Evolutionary conservation across 306 rosid genomes (phyloP).

Genomic region (Ammopiptanthus mongolicus): DNA sequence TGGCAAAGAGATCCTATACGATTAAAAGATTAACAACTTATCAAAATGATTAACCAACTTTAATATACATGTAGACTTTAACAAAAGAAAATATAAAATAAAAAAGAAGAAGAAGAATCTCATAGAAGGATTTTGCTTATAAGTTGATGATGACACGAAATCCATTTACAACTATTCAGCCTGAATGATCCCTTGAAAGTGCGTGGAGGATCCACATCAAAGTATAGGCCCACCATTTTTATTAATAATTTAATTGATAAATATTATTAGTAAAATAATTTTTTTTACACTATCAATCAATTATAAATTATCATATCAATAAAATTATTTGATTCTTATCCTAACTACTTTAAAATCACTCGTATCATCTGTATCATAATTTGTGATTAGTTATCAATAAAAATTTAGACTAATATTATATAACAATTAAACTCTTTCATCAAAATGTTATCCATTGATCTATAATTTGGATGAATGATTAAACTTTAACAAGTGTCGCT

Average conservation of each 20-base stretch:
- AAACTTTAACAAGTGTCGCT: neutral
- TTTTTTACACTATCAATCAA: too few species aligned
- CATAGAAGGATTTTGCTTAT: neutral
- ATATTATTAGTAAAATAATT: too few species aligned
- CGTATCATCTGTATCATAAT: too few species aligned
- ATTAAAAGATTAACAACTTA: neutral
- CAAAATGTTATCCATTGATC: neutral
- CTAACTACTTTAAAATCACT: too few species aligned
- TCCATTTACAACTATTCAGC: conserved; percentile 2
- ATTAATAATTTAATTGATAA: too few species aligned
- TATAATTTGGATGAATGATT: neutral
- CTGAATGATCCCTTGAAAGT: conserved; percentile 2
- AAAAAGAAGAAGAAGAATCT: neutral
- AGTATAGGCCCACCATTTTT: conserved; percentile 6
- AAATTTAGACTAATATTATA: too few species aligned
- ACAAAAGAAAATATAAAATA: neutral
- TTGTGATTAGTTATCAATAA: too few species aligned
- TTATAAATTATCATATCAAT: too few species aligned
- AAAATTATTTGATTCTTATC: too few species aligned
- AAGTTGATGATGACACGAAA: conserved; percentile 21
- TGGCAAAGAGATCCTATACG: too few species aligned
- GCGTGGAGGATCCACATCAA: conserved; percentile 5
- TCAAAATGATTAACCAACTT: neutral
- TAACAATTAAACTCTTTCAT: too few species aligned
- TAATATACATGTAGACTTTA: neutral